These are phyloP conservation scores for Trichoderma virens DNA, from an alignment of 495 filamentous ascomycete genomes.

Conservation along the genomic window DNA sequence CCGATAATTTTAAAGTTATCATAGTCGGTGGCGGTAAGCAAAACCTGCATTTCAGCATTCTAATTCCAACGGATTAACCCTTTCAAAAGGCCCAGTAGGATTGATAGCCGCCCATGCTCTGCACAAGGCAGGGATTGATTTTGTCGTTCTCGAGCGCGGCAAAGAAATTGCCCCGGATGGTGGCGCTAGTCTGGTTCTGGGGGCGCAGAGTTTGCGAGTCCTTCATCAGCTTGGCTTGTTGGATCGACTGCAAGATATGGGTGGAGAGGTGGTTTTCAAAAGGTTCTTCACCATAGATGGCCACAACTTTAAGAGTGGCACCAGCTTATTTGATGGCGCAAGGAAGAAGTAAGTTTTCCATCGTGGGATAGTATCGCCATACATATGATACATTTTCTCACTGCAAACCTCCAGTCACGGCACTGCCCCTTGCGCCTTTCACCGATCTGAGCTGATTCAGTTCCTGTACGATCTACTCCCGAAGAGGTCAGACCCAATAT, in stretches of 20 bases:
- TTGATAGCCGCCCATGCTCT: conserved; percentile 36
- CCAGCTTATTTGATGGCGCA: not conserved
- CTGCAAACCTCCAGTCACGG: not conserved
- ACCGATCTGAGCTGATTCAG: not conserved
- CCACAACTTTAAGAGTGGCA: not conserved
- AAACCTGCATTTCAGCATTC: not conserved
- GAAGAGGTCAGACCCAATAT: conserved; percentile 15
- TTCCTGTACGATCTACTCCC: conserved; percentile 3
- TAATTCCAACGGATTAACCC: not conserved
- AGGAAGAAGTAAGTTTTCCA: not conserved
- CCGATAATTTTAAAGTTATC: conserved; percentile 22
- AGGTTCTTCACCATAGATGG: not conserved
- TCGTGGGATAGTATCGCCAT: not conserved
- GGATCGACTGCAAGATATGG: conserved; percentile 17
- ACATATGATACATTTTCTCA: not conserved
- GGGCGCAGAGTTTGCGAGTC: conserved; percentile 25
- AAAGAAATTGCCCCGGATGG: conserved; percentile 24
- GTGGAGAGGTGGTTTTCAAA: not conserved
- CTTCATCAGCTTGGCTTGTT: conserved; percentile 37
- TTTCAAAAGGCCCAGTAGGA: conserved; percentile 26
- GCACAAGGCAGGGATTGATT: conserved; percentile 32
- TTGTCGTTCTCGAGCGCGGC: conserved; percentile 35
- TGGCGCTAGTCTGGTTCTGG: conserved; percentile 24
- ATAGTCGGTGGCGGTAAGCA: conserved; percentile 35
- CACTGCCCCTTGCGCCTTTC: not conserved